Evolutionary conservation across 208 protist genomes (phyloP).

Genomic region (Leishmania turanica): DNA sequence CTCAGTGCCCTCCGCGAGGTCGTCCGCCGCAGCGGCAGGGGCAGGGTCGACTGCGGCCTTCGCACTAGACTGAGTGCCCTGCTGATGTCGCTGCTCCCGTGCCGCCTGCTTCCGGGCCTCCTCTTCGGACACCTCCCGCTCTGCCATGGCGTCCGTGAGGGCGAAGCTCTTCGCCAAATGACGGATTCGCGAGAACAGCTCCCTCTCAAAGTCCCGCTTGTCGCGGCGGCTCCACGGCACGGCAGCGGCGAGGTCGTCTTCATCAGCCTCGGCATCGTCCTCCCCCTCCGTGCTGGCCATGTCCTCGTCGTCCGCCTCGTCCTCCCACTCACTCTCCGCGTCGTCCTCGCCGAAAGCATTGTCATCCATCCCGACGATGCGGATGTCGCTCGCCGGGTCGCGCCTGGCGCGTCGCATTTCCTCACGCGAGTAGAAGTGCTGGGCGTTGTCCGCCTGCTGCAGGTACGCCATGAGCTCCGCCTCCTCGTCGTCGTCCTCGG

Average conservation of each 20-base stretch:
- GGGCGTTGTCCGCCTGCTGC: slow-evolving; percentile 64
- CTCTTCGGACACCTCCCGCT: slow-evolving; percentile 30
- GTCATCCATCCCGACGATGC: slow-evolving; percentile 31
- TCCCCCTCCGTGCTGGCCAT: slow-evolving; percentile 18
- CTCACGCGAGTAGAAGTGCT: slow-evolving; percentile 49
- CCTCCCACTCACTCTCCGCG: slow-evolving; percentile 20
- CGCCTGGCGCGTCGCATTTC: slow-evolving; percentile 49
- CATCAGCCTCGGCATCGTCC: slow-evolving; percentile 9
- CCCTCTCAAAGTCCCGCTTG: slow-evolving; percentile 52
- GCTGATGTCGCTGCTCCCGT: slow-evolving; percentile 15
- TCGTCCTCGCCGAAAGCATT: slow-evolving; percentile 33
- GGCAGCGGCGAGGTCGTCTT: slow-evolving; percentile 16
- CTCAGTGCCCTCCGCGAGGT: slow-evolving; percentile 18
- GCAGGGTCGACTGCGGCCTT: background rate
- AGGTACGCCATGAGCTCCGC: slow-evolving; percentile 83
- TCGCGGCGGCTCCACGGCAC: slow-evolving; percentile 40
- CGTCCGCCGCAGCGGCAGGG: background rate
- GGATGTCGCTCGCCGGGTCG: slow-evolving; percentile 39
- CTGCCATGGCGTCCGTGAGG: slow-evolving; percentile 44
- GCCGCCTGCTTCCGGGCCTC: slow-evolving; percentile 18
- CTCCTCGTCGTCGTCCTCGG: slow-evolving; percentile 45
- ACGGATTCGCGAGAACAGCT: slow-evolving; percentile 38
- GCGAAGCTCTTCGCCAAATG: slow-evolving; percentile 35
- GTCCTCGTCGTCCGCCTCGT: slow-evolving; percentile 31
- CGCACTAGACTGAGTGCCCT: background rate